Base-by-base conservation (phyloP, 257 asterid genomes). In the Gentiana dahurica region DNA sequence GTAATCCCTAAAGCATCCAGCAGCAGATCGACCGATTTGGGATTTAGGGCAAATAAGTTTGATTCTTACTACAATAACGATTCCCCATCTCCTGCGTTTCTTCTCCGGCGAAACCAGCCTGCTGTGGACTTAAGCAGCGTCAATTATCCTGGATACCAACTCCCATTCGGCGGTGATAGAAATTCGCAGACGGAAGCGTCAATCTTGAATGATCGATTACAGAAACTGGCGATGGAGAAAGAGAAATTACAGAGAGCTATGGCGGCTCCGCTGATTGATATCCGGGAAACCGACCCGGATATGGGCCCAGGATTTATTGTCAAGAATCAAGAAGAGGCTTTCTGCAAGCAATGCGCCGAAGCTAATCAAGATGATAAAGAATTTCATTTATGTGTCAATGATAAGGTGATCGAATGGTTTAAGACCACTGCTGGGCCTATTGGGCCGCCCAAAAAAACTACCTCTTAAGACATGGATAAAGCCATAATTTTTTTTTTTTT, bases 1-100 rank as follows among this genome's bases (percentile, higher is more conserved):
- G 98, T 82, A 4, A 86, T 91, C 46, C 43, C 87, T 72, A 91
- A 91, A 62, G 56, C 96, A 65, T 84, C 96, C 3, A 70, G 98
- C 24, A 24, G 24, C 47, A 84, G 80, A 65, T 66, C 76, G 52
- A 77, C 84, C 49, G 72, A 51, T 32, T 85, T 87, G 10, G 79
- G 78, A 61, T 76, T 65, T 57, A 84, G 76, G 74, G 4, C 53
- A 52, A 58, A 52, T 24, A 65, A 61, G 57, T 59, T 62, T 12
- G 90, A 74, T 3, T 70, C 54, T 64, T 15, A 63, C 38, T 78
- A 75, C 62, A 76, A 72, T 12, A 48, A 58, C 32, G 82, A 73
- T 7, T 71, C 63, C 24, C 50, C 84, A 57, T 32, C 54, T 36
- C 58, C 78, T 49, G 55, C 75, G 57, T 53, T 80, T 6, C 70